Evolutionary conservation across 2,329 filamentous ascomycete genomes (phyloP).

Genomic region (Colletotrichum sp.): DNA sequence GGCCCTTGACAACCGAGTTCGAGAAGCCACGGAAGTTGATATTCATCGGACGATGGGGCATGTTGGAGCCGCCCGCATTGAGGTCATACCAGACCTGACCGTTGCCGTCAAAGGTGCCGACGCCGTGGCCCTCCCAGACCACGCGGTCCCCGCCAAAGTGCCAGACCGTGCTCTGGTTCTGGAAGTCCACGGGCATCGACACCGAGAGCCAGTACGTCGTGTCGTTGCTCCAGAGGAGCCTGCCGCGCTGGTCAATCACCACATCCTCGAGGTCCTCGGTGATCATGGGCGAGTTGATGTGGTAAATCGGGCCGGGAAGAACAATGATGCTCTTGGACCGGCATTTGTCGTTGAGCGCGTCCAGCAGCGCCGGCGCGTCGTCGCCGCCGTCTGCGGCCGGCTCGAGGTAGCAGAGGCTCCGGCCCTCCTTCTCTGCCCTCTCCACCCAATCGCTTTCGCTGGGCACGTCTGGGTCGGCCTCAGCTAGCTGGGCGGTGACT

Average conservation of each 20-base stretch:
- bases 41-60: constrained; percentile 56
- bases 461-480: not conserved
- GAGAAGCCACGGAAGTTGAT: constrained; percentile 48
- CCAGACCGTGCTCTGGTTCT: constrained; percentile 62
- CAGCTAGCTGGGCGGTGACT: not conserved
- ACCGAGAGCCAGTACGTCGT: constrained; percentile 58
- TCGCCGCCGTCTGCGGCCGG: constrained; percentile 30
- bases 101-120: constrained; percentile 63
- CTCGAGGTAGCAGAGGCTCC: constrained; percentile 32
- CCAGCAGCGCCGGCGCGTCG: constrained; percentile 34
- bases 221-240: constrained; percentile 46
- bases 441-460: not conserved
- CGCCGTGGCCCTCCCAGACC: constrained; percentile 51
- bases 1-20: constrained; percentile 51
- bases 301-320: constrained; percentile 36
- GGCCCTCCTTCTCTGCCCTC: constrained; percentile 43
- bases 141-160: constrained; percentile 59
- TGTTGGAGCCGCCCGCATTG: constrained; percentile 47
- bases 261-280: constrained; percentile 36
- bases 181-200: constrained; percentile 56
- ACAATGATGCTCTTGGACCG: constrained; percentile 33
- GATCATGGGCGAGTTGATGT: constrained; percentile 39
- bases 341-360: constrained; percentile 35
- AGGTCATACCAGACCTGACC: constrained; percentile 65
- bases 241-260: constrained; percentile 48